These are phyloP conservation scores for Suillus fuscotomentosus DNA, from an alignment of 768 basidiomycete species.

Conservation along the genomic window DNA sequence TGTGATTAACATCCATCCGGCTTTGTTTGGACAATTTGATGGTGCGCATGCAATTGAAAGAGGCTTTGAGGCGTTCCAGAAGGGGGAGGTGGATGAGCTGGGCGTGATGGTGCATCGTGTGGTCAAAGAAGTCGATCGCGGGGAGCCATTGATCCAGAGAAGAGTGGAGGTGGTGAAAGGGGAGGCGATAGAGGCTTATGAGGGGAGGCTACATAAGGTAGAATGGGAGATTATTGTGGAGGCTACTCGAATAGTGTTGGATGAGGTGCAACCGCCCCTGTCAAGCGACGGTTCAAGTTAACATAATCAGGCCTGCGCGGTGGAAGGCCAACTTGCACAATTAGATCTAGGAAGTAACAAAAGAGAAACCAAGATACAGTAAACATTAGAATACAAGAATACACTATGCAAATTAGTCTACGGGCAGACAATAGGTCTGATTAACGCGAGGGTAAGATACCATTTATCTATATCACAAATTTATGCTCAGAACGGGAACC, in stretches of 20 bases:
- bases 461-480: constrained; percentile 3
- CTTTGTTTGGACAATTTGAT: constrained; percentile 94
- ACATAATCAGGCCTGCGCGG: background rate
- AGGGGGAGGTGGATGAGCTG: constrained; percentile 71
- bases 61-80: constrained; percentile 85
- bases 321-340: background rate
- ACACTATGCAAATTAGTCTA: constrained; percentile 1
- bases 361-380: background rate
- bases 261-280: constrained; percentile 39
- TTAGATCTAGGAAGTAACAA: background rate
- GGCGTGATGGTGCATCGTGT: constrained; percentile 96
- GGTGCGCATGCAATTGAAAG: constrained; percentile 90
- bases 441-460: constrained; percentile 5
- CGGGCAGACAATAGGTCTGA: constrained; percentile 16
- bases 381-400: background rate
- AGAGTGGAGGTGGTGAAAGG: constrained; percentile 73
- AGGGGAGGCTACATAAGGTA: constrained; percentile 71
- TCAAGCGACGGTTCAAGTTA: constrained; percentile 9
- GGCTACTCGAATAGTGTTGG: constrained; percentile 70
- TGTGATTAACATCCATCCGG: constrained; percentile 96
- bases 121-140: constrained; percentile 89
- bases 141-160: constrained; percentile 80
- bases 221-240: constrained; percentile 94
- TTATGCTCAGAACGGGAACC: constrained; percentile 24
- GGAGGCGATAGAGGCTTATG: constrained; percentile 71